phyloP scores from a whole-genome alignment of 192 early-diverging fungal species.

The Rhizophagus prolifer region DNA sequence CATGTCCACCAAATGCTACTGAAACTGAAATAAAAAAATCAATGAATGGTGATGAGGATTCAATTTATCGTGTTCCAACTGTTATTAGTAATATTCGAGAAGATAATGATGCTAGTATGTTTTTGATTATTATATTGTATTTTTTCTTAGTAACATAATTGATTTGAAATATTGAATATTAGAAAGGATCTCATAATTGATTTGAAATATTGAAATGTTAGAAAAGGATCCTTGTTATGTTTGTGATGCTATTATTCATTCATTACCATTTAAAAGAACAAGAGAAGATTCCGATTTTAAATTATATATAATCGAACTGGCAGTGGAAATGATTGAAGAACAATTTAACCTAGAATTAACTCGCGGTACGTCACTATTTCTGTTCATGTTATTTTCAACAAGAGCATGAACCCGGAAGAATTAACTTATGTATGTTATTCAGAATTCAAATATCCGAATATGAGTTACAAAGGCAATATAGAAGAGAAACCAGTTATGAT shows the following conservation, averaged over 20 bases:
- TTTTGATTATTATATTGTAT: neutral
- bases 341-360: constrained; percentile 53
- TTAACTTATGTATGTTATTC: constrained; percentile 7
- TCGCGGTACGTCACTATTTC: constrained; percentile 48
- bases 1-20: constrained; percentile 49
- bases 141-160: neutral
- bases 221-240: constrained; percentile 49
- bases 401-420: neutral
- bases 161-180: constrained; percentile 6
- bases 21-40: constrained; percentile 67
- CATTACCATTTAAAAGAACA: constrained; percentile 52
- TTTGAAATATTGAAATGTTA: constrained; percentile 10
- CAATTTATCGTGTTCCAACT: constrained; percentile 64
- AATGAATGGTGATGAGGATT: constrained; percentile 57
- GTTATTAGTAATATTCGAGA: constrained; percentile 49
- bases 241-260: constrained; percentile 69
- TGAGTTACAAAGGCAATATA: constrained; percentile 2
- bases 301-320: constrained; percentile 65
- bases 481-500: constrained; percentile 8
- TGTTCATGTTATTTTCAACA: neutral
- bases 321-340: constrained; percentile 69
- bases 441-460: constrained; percentile 13
- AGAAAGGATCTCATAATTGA: constrained; percentile 26
- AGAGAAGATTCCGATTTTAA: constrained; percentile 61
- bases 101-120: constrained; percentile 57